Percentiles rank a stretch among this genome's conserved stretches.
Conservation (phyloP, 345 rosid genomes). For the Dipteronia sinensis region DNA sequence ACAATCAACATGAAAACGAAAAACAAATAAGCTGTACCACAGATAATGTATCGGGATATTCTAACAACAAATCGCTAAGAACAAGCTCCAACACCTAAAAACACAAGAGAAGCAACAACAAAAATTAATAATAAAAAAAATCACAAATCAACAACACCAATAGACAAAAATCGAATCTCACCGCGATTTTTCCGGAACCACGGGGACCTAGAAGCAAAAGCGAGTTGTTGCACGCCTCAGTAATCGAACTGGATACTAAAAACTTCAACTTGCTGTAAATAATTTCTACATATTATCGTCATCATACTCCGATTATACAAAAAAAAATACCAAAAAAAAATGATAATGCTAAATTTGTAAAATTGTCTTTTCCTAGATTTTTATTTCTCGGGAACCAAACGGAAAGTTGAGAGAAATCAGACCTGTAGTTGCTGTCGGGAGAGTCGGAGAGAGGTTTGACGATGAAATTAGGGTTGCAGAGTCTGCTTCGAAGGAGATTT, state of each 20-base stretch:
- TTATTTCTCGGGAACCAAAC: neutral
- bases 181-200: slow-evolving; percentile 85
- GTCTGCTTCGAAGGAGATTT: slow-evolving; percentile 63
- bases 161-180: slow-evolving; percentile 29
- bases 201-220: slow-evolving; percentile 91
- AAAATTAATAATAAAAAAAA: neutral
- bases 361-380: neutral
- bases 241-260: slow-evolving; percentile 66
- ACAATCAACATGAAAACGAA: neutral
- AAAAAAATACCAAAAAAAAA: neutral
- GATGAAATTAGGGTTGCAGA: slow-evolving; percentile 65
- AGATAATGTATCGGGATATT: slow-evolving; percentile 70
- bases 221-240: slow-evolving; percentile 88
- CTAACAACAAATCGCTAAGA: slow-evolving; percentile 60
- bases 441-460: slow-evolving; percentile 59
- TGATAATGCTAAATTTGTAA: neutral
- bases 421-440: slow-evolving; percentile 88
- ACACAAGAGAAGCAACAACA: neutral
- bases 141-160: neutral
- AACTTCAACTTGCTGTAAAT: slow-evolving; percentile 73
- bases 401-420: neutral
- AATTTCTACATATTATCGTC: neutral
- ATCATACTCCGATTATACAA: neutral
- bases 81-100: slow-evolving; percentile 86
- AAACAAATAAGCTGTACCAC: slow-evolving; percentile 47